A percentile compares a stretch with the other conserved stretches of the same genome.
phyloP scores from a whole-genome alignment of 2,329 filamentous ascomycete genomes.

The Hortaea werneckii region DNA sequence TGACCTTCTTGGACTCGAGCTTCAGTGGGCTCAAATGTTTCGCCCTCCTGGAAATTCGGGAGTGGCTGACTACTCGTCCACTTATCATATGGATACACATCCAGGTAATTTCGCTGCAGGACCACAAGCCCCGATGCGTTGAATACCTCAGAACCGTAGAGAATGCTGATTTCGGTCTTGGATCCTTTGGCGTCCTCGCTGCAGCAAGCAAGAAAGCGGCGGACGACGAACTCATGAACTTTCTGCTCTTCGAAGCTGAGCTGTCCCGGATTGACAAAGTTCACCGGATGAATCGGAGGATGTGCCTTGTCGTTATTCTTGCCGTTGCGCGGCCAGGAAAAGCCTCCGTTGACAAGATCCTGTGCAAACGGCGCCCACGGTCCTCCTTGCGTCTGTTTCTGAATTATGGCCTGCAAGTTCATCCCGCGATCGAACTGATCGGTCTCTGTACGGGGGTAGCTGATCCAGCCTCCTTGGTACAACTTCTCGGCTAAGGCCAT shows the following conservation, averaged over 20 bases:
- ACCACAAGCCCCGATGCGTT: conserved; percentile 75
- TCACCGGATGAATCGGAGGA: conserved; percentile 90
- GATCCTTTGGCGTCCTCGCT: conserved; percentile 86
- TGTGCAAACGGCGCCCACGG: conserved; percentile 76
- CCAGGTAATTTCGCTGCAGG: conserved; percentile 80
- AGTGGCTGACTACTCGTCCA: conserved; percentile 84
- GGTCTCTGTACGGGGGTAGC: conserved; percentile 93
- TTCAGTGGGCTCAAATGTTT: conserved; percentile 78
- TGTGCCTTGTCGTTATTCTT: conserved; percentile 93
- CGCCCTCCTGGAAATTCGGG: conserved; percentile 67
- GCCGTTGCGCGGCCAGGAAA: conserved; percentile 71
- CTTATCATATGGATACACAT: conserved; percentile 92
- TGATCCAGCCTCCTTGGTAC: conserved; percentile 93
- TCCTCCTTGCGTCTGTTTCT: conserved; percentile 70
- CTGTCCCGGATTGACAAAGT: conserved; percentile 56
- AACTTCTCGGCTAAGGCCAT: conserved; percentile 80
- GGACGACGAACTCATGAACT: conserved; percentile 85
- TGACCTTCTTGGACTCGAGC: conserved; percentile 86
- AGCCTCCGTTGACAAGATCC: conserved; percentile 61
- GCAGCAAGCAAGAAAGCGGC: conserved; percentile 89
- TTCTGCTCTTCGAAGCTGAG: conserved; percentile 55
- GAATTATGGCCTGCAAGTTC: conserved; percentile 66
- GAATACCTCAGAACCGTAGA: conserved; percentile 76
- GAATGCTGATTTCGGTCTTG: conserved; percentile 72
- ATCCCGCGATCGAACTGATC: conserved; percentile 90